phyloP scores from a whole-genome alignment of 768 basidiomycete genomes.

The Collybia nuda region DNA sequence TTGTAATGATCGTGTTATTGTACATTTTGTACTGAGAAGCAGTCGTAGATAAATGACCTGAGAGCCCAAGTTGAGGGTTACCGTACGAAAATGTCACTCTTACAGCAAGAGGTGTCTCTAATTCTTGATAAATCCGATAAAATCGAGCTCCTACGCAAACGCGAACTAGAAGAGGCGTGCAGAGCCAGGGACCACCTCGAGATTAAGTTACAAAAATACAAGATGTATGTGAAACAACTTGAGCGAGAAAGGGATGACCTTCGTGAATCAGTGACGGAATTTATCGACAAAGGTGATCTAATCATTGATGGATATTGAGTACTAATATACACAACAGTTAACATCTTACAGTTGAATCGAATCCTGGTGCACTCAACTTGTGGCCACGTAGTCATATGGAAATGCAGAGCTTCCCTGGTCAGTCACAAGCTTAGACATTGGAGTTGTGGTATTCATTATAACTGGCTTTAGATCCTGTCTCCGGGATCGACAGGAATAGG shows the following conservation, averaged over 20 bases:
- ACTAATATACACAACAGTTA: not conserved
- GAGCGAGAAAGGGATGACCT: slow-evolving; percentile 54
- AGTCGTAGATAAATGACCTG: slow-evolving; percentile 1
- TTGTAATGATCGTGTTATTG: too few relatives aligned
- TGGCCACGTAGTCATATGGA: slow-evolving; percentile 41
- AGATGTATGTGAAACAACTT: slow-evolving; percentile 24
- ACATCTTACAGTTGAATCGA: slow-evolving; percentile 34
- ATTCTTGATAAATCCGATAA: slow-evolving; percentile 51
- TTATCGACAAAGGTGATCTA: slow-evolving; percentile 58
- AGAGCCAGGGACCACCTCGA: slow-evolving; percentile 31
- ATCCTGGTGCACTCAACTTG: slow-evolving; percentile 39
- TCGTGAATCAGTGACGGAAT: slow-evolving; percentile 47
- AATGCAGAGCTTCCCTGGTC: slow-evolving; percentile 43
- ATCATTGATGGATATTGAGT: not conserved
- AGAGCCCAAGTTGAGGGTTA: slow-evolving; percentile 2
- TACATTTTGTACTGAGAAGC: too few relatives aligned
- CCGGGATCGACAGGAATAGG: slow-evolving; percentile 5
- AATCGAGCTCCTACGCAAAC: slow-evolving; percentile 33
- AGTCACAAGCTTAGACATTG: slow-evolving; percentile 11
- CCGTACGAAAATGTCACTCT: not conserved
- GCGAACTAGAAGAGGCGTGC: slow-evolving; percentile 35
- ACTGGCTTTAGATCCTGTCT: slow-evolving; percentile 11
- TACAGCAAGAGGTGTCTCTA: slow-evolving; percentile 13
- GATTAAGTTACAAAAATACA: slow-evolving; percentile 36
- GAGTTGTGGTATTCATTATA: slow-evolving; percentile 1